Evolutionary conservation across 306 rosid genomes (phyloP), one percentile per base, ranked within the genome.

Genomic region (Dalbergia oliveri): DNA sequence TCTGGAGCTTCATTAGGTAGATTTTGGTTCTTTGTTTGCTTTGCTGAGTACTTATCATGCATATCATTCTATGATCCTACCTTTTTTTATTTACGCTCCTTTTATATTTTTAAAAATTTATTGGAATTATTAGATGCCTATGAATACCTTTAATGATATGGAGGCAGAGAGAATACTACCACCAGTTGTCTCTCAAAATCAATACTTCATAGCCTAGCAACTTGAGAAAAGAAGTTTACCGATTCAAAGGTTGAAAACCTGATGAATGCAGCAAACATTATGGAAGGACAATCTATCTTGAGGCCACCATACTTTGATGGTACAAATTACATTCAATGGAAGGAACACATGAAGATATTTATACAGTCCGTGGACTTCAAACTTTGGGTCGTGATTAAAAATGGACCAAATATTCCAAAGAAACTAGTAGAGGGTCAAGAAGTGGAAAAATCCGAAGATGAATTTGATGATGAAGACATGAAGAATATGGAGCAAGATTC

Each of bases 341-440:
- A 70, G 64, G 63, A 35, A 15, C 54, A 16, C 19, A 49, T 61
- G n/a, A 60, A 0, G 45, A 6, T 19, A 47, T 79, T 34, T 39
- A 71, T 60, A 19, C 9, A 61, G 72, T 79, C 78, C 0, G 16
- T 70, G 0, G 83, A 79, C 47, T 61, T 49, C 49, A 71, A 71
- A 11, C 47, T 79, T 18, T 79, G 83, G 78, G 14, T 71, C 13
- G 72, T 71, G 35, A 79, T 71, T 8, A 79, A 79, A 23, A 79
- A 79, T 61, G 83, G 83, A 71, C 6, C 64, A 3, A 61, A 21
- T 19, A 23, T 79, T 71, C 78, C 83, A 11, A 79, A 33, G 13
- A 79, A 61, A 31, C 0, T 11, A 15, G 19, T 61, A 19, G 7
- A 62, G 2, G 51, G 61, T 6, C 0, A 0, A 21, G 83, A 61